phyloP scores from a whole-genome alignment of 139 green algal genomes.

The Picochlorum sp. region DNA sequence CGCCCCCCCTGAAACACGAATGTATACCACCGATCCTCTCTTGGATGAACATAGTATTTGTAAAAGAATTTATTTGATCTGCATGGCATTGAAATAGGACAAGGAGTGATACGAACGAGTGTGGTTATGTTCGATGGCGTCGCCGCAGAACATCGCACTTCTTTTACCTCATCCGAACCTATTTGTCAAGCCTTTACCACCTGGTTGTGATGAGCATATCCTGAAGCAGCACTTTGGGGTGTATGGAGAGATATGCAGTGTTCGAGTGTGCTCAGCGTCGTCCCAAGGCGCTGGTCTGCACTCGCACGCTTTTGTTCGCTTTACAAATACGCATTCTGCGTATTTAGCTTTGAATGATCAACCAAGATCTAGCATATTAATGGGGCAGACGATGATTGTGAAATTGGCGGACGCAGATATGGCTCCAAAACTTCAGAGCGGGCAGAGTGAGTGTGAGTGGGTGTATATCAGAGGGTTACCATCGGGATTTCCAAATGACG shows the following conservation, averaged over 20 bases:
- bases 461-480: slow-evolving; percentile 6
- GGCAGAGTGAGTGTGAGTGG: slow-evolving; percentile 18
- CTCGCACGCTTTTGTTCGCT: slow-evolving; percentile 12
- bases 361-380: not conserved
- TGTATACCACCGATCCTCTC: too few species aligned
- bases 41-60: too few species aligned
- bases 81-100: too few species aligned
- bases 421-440: slow-evolving; percentile 20
- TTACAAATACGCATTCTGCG: not conserved
- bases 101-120: too few species aligned
- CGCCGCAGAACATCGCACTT: too few species aligned
- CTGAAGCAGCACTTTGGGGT: not conserved
- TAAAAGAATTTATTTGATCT: too few species aligned
- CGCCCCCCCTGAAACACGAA: too few species aligned
- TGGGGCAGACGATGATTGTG: slow-evolving; percentile 13
- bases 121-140: too few species aligned
- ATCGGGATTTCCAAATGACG: not conserved
- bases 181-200: not conserved
- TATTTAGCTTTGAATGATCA: slow-evolving; percentile 10
- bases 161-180: not conserved
- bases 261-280: slow-evolving; percentile 2
- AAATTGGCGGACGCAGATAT: slow-evolving; percentile 28
- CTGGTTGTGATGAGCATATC: not conserved
- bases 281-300: not conserved
- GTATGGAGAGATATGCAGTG: slow-evolving; percentile 4